These are phyloP conservation scores for Pholiota molesta DNA, from an alignment of 768 basidiomycete species.

Conservation along the genomic window DNA sequence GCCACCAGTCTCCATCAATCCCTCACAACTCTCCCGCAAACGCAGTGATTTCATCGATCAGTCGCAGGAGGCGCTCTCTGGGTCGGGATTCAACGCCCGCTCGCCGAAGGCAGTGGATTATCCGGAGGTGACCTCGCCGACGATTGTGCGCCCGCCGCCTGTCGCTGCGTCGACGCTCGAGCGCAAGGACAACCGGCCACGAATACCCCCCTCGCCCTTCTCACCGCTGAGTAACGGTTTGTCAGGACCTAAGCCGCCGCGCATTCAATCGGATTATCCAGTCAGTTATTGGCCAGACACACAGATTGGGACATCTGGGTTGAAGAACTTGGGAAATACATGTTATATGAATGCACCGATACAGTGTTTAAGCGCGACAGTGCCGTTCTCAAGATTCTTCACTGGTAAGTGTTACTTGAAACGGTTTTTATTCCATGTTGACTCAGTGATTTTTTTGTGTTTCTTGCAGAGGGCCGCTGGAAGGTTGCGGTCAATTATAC, in stretches of 20 bases:
- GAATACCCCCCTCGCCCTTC: slow-evolving; percentile 40
- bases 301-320: slow-evolving; percentile 76
- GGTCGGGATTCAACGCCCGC: slow-evolving; percentile 38
- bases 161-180: slow-evolving; percentile 74
- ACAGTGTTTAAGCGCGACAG: slow-evolving; percentile 93
- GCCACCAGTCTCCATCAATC: slow-evolving; percentile 85
- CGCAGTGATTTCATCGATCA: slow-evolving; percentile 85
- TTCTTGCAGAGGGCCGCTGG: slow-evolving; percentile 73
- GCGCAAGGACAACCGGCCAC: slow-evolving; percentile 74
- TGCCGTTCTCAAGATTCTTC: slow-evolving; percentile 93
- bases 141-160: slow-evolving; percentile 78
- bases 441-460: slow-evolving; percentile 11
- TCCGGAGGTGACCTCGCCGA: slow-evolving; percentile 66
- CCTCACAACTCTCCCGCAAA: slow-evolving; percentile 65
- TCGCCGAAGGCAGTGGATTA: slow-evolving; percentile 72
- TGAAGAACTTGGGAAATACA: slow-evolving; percentile 96
- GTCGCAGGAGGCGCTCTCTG: slow-evolving; percentile 59
- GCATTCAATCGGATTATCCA: slow-evolving; percentile 76
- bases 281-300: slow-evolving; percentile 84
- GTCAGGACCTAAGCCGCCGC: slow-evolving; percentile 59
- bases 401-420: slow-evolving; percentile 55
- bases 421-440: background rate
- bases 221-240: slow-evolving; percentile 25
- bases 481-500: slow-evolving; percentile 79
- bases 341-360: slow-evolving; percentile 99